Percentiles rank a stretch among this genome's conserved stretches.
These are phyloP conservation scores for Paramecium caudatum DNA, from an alignment of 73 alveolate genomes.

Conservation along the genomic window DNA sequence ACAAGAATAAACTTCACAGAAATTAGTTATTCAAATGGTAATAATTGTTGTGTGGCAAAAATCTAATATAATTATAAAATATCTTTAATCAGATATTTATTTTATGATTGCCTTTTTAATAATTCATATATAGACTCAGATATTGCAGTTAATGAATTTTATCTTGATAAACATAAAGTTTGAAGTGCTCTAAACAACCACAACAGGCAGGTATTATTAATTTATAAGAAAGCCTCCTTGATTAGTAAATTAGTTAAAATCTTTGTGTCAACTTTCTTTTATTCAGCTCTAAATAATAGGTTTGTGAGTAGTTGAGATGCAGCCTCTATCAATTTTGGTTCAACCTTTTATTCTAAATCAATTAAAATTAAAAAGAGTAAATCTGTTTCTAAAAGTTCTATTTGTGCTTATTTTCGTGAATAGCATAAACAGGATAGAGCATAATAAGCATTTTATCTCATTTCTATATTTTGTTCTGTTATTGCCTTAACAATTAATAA, in stretches of 20 bases:
- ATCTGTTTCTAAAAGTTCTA: neutral
- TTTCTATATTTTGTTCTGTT: neutral
- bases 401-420: neutral
- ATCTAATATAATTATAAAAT: slow-evolving; percentile 12
- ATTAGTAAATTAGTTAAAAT: neutral
- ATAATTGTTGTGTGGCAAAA: neutral
- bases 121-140: neutral
- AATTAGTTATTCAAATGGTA: slow-evolving; percentile 23
- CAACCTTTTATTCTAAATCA: slow-evolving; percentile 5
- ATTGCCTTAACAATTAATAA: neutral
- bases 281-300: neutral
- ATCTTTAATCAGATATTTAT: neutral
- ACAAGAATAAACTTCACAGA: neutral
- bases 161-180: neutral
- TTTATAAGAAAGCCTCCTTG: neutral
- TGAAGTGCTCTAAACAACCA: neutral
- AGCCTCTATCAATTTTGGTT: neutral
- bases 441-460: slow-evolving; percentile 11
- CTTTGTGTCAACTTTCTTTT: neutral
- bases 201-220: neutral
- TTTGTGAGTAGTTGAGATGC: slow-evolving; percentile 18
- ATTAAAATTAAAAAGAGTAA: slow-evolving; percentile 21
- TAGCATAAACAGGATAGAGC: slow-evolving; percentile 44
- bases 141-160: neutral
- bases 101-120: neutral